Base-by-base conservation (phyloP, 139 green algal genomes). In the Desmodesmus armatus region DNA sequence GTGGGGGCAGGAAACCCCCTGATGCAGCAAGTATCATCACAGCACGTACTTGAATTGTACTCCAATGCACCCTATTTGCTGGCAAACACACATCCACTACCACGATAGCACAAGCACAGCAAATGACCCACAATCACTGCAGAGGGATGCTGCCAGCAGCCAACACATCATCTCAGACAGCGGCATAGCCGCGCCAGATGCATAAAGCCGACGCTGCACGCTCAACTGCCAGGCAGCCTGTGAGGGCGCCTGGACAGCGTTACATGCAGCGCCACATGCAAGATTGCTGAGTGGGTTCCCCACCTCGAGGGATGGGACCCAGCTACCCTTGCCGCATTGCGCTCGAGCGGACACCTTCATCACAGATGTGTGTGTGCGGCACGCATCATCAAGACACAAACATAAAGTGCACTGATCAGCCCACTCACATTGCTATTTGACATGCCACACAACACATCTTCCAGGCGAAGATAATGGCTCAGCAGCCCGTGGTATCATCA, bases 81-180 rank as follows among this genome's bases (percentile, higher is more conserved):
- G n/a, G n/a, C n/a, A n/a, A n/a, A n/a, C n/a, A n/a, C n/a, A n/a
- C n/a, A n/a, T n/a, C n/a, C n/a, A n/a, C n/a, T n/a, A n/a, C n/a
- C n/a, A n/a, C n/a, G n/a, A n/a, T n/a, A n/a, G n/a, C 19, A 78
- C 72, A 80, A 63, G 15, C n/a, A 51, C 66, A 43, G 55, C 33
- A 2, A 77, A 35, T 21, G 33, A 4, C 40, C 55, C 5, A 23
- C 55, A 71, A n/a, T n/a, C n/a, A n/a, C n/a, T n/a, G n/a, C n/a
- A n/a, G n/a, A n/a, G n/a, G n/a, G n/a, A n/a, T n/a, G n/a, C n/a
- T n/a, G n/a, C n/a, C n/a, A n/a, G n/a, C n/a, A n/a, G n/a, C n/a
- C n/a, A n/a, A n/a, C n/a, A n/a, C n/a, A n/a, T n/a, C 55, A 82
- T 82, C 76, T 82, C 76, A 82, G 76, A 82, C 76, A 60, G 76